Percentiles rank a stretch among this genome's conserved stretches.
Evolutionary conservation across 768 basidiomycete species (phyloP).

Genomic region (Tulasnella sp.): DNA sequence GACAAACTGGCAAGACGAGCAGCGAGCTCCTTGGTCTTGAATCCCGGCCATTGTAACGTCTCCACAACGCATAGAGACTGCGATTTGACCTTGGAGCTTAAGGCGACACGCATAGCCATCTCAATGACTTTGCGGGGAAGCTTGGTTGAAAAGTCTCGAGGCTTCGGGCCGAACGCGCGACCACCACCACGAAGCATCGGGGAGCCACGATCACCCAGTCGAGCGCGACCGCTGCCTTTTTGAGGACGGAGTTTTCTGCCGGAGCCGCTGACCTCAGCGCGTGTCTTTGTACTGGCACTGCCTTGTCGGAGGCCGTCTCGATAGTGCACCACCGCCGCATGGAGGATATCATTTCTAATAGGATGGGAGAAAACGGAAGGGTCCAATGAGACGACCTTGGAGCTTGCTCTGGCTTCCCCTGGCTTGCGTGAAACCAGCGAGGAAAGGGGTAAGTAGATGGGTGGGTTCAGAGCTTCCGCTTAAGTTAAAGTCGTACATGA

Average conservation of each 20-base stretch:
- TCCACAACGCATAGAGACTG: conserved; percentile 64
- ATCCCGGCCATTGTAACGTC: conserved; percentile 56
- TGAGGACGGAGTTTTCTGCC: conserved; percentile 82
- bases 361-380: conserved; percentile 70
- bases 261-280: conserved; percentile 81
- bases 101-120: conserved; percentile 85
- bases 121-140: conserved; percentile 86
- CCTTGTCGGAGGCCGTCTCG: conserved; percentile 86
- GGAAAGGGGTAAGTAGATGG: conserved; percentile 19
- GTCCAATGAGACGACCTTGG: conserved; percentile 28
- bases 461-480: background rate
- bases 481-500: too few relatives aligned
- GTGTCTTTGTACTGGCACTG: conserved; percentile 81
- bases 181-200: conserved; percentile 89
- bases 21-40: conserved; percentile 57
- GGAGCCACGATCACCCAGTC: conserved; percentile 78
- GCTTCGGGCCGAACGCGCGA: conserved; percentile 81
- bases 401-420: conserved; percentile 3
- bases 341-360: conserved; percentile 83
- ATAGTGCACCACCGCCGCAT: conserved; percentile 82
- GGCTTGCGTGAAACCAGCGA: conserved; percentile 15
- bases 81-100: conserved; percentile 73
- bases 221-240: conserved; percentile 84
- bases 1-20: conserved; percentile 52
- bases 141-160: conserved; percentile 83